Evolutionary conservation across 73 alveolate genomes (phyloP), one percentile per base, ranked within the genome.

Genomic region (Paramecium biaurelia): DNA sequence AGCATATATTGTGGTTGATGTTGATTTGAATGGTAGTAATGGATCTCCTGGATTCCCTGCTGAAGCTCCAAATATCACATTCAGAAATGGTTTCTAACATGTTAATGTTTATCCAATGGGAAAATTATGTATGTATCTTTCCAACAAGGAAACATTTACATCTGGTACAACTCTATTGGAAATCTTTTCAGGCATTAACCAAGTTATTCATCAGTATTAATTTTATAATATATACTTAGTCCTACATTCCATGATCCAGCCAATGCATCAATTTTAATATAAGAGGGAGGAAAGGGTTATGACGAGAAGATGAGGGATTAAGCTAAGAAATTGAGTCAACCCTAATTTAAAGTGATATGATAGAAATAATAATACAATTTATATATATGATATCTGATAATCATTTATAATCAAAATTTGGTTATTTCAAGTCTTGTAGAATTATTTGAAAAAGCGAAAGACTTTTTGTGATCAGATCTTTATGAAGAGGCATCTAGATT

Each of bases 201-300:
- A 79, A 43, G 90, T 79, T 5, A 79, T 79, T 42, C 90, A 79
- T 79, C 35, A 79, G 90, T 79, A 79, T 42, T 20, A 5, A 11
- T 18, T 18, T n/a, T 18, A 53, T 5, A 41, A 23, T 42, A n/a
- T 20, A 18, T 20, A 4, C 5, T 11, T 1, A 79, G 90, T 24
- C 90, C 90, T 5, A 79, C 90, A 43, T 79, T 79, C 26, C 76
- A 41, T 43, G 90, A 79, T 79, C 90, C 90, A 43, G 90, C 90
- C 9, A 79, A 79, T 79, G 56, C 76, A 3, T 79, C 90, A 1
- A 45, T 79, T 20, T 7, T 79, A 34, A 41, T 79, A 14, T 11
- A 38, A 43, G 72, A 38, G 56, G 45, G 45, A 15, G 90, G 90
- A 79, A 79, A 45, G 47, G 90, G 90, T 3, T 79, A 79, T 24